Percentiles rank a stretch among this genome's conserved stretches.
phyloP scores from a whole-genome alignment of 1,284 basidiomycete genomes.

The Jaminaea rosea region DNA sequence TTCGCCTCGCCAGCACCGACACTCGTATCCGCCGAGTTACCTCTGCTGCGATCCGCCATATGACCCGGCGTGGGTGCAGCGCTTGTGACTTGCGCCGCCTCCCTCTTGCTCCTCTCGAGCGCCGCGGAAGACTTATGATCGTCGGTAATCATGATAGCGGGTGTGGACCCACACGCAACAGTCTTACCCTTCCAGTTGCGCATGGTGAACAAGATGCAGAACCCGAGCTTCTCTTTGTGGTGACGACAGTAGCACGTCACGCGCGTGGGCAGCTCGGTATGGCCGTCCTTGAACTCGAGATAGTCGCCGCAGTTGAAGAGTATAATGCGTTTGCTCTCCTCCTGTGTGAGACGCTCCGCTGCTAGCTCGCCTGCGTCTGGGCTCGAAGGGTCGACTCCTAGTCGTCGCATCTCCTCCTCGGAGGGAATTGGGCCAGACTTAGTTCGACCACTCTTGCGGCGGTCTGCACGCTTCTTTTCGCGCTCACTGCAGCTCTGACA shows the following conservation, averaged over 20 bases:
- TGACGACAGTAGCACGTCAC: conserved; percentile 99
- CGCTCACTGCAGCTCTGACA: conserved; percentile 61
- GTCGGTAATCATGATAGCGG: conserved; percentile 89
- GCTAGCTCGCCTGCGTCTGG: conserved; percentile 31
- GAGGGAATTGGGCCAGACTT: conserved; percentile 19
- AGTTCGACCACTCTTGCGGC: conserved; percentile 25
- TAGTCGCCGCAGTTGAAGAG: conserved; percentile 86
- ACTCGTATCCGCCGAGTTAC: not conserved
- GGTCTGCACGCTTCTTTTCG: conserved; percentile 47
- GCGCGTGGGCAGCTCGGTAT: conserved; percentile 78
- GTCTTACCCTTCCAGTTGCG: conserved; percentile 69
- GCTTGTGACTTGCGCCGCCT: no score
- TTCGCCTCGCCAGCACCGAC: not conserved
- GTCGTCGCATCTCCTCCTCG: conserved; percentile 35
- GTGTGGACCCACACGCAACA: conserved; percentile 72
- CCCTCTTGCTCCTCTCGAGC: not conserved
- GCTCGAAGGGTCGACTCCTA: conserved; percentile 29
- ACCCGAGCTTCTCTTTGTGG: conserved; percentile 93
- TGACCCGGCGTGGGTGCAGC: no score
- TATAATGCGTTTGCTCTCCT: conserved; percentile 43
- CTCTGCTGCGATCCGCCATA: conserved; percentile 1
- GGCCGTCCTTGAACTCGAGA: conserved; percentile 79
- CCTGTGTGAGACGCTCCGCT: conserved; percentile 30
- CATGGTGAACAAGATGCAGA: conserved; percentile 81
- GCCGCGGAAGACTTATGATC: conserved; percentile 72